Evolutionary conservation across 108 stramenopile species (phyloP).

Genomic region (Skeletonema costatum): DNA sequence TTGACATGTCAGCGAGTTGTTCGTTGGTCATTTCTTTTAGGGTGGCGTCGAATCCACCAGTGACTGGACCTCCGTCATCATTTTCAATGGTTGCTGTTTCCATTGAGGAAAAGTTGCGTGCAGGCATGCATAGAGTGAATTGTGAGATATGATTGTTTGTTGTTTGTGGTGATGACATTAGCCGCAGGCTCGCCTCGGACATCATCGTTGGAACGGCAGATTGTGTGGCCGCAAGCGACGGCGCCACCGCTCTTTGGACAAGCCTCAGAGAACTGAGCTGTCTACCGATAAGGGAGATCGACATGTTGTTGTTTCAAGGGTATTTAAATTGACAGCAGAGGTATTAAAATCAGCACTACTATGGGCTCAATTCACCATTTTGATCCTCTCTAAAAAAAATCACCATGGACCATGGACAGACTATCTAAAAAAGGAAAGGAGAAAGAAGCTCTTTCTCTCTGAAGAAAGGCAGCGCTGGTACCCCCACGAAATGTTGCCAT

Average conservation of each 20-base stretch:
- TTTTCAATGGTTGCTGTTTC: background rate
- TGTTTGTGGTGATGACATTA: slow-evolving; percentile 1
- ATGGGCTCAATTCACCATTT: too few species aligned
- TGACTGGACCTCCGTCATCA: slow-evolving; percentile 14
- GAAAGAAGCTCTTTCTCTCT: too few species aligned
- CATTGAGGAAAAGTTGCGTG: slow-evolving; percentile 2
- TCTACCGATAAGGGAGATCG: background rate
- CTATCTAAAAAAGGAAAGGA: too few species aligned
- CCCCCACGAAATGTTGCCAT: too few species aligned
- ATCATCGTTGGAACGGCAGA: background rate
- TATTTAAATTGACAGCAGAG: background rate
- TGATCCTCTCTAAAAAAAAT: too few species aligned
- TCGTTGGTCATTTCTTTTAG: slow-evolving; percentile 69
- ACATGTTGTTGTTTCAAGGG: background rate
- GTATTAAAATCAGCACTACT: background rate
- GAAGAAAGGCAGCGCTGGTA: too few species aligned
- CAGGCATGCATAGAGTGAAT: background rate
- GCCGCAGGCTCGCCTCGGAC: slow-evolving; percentile 1
- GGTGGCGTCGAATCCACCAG: slow-evolving; percentile 4
- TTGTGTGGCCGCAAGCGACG: background rate
- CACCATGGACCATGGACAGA: too few species aligned
- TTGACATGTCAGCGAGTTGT: slow-evolving; percentile 65
- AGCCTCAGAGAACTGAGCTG: background rate
- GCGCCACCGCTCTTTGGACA: slow-evolving; percentile 3
- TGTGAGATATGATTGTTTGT: background rate